Percentiles rank a stretch among this genome's conserved stretches.
phyloP scores from a whole-genome alignment of 164 flowering plant species.

The Euptelea pleiosperma region DNA sequence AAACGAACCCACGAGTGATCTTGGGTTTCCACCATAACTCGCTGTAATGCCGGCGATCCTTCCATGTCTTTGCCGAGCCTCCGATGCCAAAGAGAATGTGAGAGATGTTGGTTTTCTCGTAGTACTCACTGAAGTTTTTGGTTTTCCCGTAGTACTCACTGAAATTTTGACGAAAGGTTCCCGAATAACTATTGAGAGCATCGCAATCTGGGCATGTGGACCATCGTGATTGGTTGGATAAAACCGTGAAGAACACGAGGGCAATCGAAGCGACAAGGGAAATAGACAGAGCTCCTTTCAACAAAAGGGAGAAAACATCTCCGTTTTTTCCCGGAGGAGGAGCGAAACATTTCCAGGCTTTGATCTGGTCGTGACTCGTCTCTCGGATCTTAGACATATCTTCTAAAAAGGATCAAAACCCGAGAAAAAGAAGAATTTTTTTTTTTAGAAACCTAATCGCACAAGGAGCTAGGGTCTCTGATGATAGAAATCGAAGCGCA shows the following conservation, averaged over 20 bases:
- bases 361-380: slow-evolving; percentile 3
- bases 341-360: background rate
- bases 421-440: no score
- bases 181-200: background rate
- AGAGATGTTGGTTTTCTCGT: slow-evolving; percentile 15
- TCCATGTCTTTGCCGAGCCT: slow-evolving; percentile 48
- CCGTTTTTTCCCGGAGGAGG: background rate
- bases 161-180: background rate
- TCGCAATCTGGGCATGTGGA: slow-evolving; percentile 12
- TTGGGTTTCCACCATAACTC: slow-evolving; percentile 57
- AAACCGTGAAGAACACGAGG: slow-evolving; percentile 21
- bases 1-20: slow-evolving; percentile 49
- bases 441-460: no score
- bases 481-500: no score
- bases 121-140: no score
- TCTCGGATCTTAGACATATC: slow-evolving; percentile 7
- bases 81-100: slow-evolving; percentile 59
- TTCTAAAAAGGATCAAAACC: no score
- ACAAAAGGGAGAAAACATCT: background rate
- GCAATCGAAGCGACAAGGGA: slow-evolving; percentile 21
- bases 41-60: slow-evolving; percentile 34
- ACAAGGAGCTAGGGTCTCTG: no score
- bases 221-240: slow-evolving; percentile 12
- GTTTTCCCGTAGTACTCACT: background rate
- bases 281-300: slow-evolving; percentile 14